Conservation (phyloP, 2,329 filamentous ascomycete species). For the Talaromyces piceae region DNA sequence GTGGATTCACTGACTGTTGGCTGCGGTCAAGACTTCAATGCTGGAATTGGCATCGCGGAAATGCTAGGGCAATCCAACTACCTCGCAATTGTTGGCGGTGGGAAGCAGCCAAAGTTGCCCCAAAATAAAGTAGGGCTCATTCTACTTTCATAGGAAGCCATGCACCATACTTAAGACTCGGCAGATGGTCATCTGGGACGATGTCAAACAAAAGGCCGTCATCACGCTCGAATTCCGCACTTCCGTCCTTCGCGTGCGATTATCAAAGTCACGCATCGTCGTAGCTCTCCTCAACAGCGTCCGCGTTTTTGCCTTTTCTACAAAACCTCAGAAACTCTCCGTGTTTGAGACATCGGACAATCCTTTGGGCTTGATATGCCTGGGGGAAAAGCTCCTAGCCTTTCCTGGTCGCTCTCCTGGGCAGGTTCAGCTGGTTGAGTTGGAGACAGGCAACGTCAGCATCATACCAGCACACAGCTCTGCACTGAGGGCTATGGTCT, state of each 20-base stretch:
- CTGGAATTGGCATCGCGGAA: conserved; percentile 71
- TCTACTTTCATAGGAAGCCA: neutral
- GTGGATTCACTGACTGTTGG: neutral
- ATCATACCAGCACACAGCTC: conserved; percentile 89
- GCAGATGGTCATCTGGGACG: conserved; percentile 80
- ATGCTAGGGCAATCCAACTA: conserved; percentile 86
- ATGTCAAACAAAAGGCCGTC: conserved; percentile 65
- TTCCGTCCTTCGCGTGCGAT: conserved; percentile 68
- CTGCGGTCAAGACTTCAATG: conserved; percentile 58
- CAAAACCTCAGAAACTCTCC: conserved; percentile 61
- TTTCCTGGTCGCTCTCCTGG: conserved; percentile 84
- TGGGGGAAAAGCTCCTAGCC: conserved; percentile 65
- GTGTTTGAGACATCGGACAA: conserved; percentile 85
- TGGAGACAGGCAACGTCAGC: conserved; percentile 72
- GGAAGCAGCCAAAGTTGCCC: conserved; percentile 74
- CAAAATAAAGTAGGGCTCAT: conserved; percentile 63
- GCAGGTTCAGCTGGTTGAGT: conserved; percentile 80
- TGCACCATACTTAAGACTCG: neutral
- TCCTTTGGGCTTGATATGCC: conserved; percentile 67
- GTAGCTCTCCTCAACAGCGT: conserved; percentile 77
- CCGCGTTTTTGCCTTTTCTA: conserved; percentile 71
- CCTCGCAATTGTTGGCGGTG: conserved; percentile 81
- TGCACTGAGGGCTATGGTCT: conserved; percentile 65
- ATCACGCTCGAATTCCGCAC: conserved; percentile 74
- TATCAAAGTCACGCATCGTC: conserved; percentile 68